These are phyloP conservation scores for Starmerella ratchasimensis DNA, from an alignment of 805 yeast genomes.

Conservation along the genomic window DNA sequence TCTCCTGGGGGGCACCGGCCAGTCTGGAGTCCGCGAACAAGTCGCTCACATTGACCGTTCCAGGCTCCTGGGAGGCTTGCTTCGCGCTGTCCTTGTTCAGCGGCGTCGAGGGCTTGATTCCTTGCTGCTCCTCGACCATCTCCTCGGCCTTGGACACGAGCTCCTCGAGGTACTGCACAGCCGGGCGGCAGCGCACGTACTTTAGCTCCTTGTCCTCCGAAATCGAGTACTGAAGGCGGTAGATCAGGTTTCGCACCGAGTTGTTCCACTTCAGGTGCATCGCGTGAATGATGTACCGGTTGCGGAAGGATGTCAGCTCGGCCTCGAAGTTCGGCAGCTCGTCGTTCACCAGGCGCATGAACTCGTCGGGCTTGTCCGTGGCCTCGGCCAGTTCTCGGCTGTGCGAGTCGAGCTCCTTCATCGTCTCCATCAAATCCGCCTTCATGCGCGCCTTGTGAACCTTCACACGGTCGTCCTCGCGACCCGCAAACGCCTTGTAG, in stretches of 20 bases:
- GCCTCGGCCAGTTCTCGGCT: not conserved
- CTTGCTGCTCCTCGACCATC: constrained; percentile 3
- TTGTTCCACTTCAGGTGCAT: constrained; percentile 72
- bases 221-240: constrained; percentile 42
- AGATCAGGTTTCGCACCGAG: constrained; percentile 45
- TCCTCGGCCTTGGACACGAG: constrained; percentile 30
- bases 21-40: too few relatives aligned
- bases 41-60: too few relatives aligned
- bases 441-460: not conserved
- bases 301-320: constrained; percentile 33
- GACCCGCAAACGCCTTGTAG: constrained; percentile 11
- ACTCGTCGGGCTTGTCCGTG: not conserved
- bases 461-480: constrained; percentile 12
- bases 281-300: constrained; percentile 60
- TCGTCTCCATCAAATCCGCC: not conserved
- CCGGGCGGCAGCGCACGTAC: constrained; percentile 35
- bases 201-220: constrained; percentile 33
- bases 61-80: not conserved
- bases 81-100: not conserved
- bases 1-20: too few relatives aligned
- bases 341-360: not conserved
- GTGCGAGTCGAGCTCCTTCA: not conserved
- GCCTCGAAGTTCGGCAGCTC: not conserved
- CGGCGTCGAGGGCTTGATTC: not conserved
- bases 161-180: constrained; percentile 40